Conservation (phyloP, 306 rosid species). For the Lotus japonicus region DNA sequence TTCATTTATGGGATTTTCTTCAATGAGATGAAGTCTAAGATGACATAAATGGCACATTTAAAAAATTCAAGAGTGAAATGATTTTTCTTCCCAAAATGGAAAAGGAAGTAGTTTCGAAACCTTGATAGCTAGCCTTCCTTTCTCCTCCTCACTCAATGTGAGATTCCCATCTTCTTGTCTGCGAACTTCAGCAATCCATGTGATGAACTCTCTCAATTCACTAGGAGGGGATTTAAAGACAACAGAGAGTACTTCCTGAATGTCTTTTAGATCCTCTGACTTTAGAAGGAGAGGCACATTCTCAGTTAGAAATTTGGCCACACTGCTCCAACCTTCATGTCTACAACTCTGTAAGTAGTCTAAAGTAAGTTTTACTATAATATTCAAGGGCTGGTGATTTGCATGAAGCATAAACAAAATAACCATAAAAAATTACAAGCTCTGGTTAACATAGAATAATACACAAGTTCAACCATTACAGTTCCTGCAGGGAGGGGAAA, state of each 20-base stretch:
- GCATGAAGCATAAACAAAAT: conserved; percentile 9
- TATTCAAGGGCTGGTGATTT: conserved; percentile 8
- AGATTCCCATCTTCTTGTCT: conserved; percentile 77
- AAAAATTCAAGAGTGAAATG: conserved; percentile 1
- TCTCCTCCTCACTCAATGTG: conserved; percentile 73
- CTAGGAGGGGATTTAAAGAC: conserved; percentile 64
- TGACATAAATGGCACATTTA: neutral
- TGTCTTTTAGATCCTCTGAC: conserved; percentile 52
- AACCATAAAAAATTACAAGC: neutral
- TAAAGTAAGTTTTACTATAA: conserved; percentile 17
- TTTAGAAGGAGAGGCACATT: conserved; percentile 60
- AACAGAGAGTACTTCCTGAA: conserved; percentile 49
- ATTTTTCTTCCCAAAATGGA: neutral
- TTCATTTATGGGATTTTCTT: conserved; percentile 8
- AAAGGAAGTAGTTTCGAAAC: conserved; percentile 26
- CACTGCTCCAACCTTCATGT: conserved; percentile 69
- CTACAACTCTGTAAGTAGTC: conserved; percentile 75
- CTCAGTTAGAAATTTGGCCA: conserved; percentile 59
- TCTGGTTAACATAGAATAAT: neutral
- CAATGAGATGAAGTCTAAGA: neutral
- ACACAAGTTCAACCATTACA: neutral
- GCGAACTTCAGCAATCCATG: conserved; percentile 95
- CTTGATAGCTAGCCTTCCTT: conserved; percentile 74
- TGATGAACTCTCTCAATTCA: conserved; percentile 59
- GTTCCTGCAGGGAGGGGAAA: neutral